phyloP scores from a whole-genome alignment of 2,329 filamentous ascomycete species.

The Epichloe coenophiala region DNA sequence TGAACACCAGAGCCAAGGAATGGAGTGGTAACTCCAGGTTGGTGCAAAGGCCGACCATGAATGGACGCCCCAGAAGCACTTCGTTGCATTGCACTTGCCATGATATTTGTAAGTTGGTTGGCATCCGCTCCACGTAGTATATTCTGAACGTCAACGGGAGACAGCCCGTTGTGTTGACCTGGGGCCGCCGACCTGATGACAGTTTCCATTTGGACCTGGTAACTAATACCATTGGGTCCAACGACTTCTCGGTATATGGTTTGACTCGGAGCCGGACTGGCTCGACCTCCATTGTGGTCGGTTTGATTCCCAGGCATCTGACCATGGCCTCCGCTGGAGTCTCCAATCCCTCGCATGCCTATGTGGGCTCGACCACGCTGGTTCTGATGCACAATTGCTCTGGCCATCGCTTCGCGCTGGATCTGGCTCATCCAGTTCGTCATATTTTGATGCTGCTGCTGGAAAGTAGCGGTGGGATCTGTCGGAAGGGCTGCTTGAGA shows the following conservation, averaged over 20 bases:
- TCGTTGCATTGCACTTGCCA: constrained; percentile 37
- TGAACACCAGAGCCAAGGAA: constrained; percentile 21
- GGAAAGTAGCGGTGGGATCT: constrained; percentile 18
- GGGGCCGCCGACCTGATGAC: constrained; percentile 13
- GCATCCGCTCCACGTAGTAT: constrained; percentile 33
- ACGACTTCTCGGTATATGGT: constrained; percentile 20
- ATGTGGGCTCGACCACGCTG: constrained; percentile 27
- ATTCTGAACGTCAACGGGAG: constrained; percentile 30
- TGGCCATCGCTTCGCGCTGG: constrained; percentile 31
- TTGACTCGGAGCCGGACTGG: constrained; percentile 14
- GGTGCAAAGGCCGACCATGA: constrained; percentile 18
- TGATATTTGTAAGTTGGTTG: constrained; percentile 30
- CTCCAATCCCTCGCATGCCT: constrained; percentile 27
- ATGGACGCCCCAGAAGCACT: constrained; percentile 34
- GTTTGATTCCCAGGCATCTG: constrained; percentile 9
- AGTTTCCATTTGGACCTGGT: constrained; percentile 24
- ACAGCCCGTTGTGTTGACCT: constrained; percentile 18
- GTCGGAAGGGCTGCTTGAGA: constrained; percentile 9
- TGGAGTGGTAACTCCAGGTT: constrained; percentile 30
- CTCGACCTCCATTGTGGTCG: constrained; percentile 12
- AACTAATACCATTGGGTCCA: constrained; percentile 20
- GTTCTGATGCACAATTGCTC: constrained; percentile 28
- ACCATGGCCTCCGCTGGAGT: constrained; percentile 11
- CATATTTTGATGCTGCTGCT: constrained; percentile 28
- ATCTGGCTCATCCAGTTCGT: constrained; percentile 32